These are phyloP conservation scores for Lichina pygmaea DNA, from an alignment of 495 filamentous ascomycete species.

Conservation along the genomic window DNA sequence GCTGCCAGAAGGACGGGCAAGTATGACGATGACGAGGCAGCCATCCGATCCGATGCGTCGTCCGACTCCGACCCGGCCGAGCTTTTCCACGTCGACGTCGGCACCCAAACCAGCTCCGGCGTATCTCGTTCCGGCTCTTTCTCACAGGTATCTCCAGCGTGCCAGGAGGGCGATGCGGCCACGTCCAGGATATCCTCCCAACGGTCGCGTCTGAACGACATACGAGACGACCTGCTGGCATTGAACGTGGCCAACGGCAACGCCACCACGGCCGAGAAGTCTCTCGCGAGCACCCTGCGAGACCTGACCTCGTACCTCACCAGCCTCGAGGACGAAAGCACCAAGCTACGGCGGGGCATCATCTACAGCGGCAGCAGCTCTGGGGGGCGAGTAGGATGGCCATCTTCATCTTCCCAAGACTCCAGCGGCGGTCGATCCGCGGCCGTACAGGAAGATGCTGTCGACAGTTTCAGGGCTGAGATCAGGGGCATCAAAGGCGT, in stretches of 20 bases:
- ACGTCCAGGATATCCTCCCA: neutral
- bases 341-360: slow-evolving; percentile 3
- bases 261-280: slow-evolving; percentile 15
- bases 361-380: slow-evolving; percentile 1
- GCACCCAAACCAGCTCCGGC: slow-evolving; percentile 51
- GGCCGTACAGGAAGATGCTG: slow-evolving; percentile 31
- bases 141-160: neutral
- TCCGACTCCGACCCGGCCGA: slow-evolving; percentile 44
- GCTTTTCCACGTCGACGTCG: slow-evolving; percentile 74
- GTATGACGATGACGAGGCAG: neutral
- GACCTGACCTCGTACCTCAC: slow-evolving; percentile 26
- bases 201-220: neutral
- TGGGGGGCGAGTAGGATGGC: no score
- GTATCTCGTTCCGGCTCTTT: slow-evolving; percentile 14
- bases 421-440: neutral
- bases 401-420: no score
- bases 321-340: slow-evolving; percentile 16
- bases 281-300: slow-evolving; percentile 10
- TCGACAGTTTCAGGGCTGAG: slow-evolving; percentile 51
- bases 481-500: slow-evolving; percentile 87
- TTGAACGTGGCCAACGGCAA: slow-evolving; percentile 6
- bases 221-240: slow-evolving; percentile 6
- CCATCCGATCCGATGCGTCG: slow-evolving; percentile 3
- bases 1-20: slow-evolving; percentile 8
- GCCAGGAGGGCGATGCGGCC: no score